phyloP scores from a whole-genome alignment of 495 filamentous ascomycete species.

The Neurospora intermedia region DNA sequence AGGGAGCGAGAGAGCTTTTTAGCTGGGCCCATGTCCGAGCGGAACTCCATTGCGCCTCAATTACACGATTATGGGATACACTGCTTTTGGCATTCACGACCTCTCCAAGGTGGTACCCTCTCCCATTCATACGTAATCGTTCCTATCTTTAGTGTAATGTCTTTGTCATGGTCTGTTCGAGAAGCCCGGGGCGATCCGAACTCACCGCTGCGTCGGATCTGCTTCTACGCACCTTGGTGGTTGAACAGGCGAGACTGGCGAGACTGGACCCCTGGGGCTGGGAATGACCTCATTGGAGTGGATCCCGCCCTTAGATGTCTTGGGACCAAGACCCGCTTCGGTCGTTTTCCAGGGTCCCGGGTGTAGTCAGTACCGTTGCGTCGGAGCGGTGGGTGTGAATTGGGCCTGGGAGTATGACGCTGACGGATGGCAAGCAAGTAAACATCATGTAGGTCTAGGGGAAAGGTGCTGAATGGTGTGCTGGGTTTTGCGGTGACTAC shows the following conservation, averaged over 20 bases:
- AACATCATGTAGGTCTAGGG: not conserved
- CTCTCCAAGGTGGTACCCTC: not conserved
- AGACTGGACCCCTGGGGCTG: not conserved
- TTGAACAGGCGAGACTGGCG: not conserved
- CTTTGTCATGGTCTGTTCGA: not conserved
- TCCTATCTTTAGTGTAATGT: not conserved
- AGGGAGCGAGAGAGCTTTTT: not conserved
- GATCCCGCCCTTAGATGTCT: not conserved
- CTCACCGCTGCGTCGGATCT: not conserved
- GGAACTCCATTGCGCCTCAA: not conserved
- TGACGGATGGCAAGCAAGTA: not conserved
- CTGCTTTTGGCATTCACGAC: not conserved
- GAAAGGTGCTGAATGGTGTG: not conserved
- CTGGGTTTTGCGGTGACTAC: not conserved
- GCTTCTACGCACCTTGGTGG: not conserved
- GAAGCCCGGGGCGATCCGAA: not conserved
- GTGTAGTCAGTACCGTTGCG: not conserved
- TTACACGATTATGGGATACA: not conserved
- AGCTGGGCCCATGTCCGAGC: not conserved
- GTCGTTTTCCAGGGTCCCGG: not conserved
- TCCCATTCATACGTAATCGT: not conserved
- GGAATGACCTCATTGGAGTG: not conserved
- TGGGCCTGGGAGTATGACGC: not conserved
- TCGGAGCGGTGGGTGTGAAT: not conserved
- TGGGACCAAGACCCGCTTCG: not conserved